These are phyloP conservation scores for Begonia peltatifolia DNA, from an alignment of 306 rosid species.

Conservation along the genomic window DNA sequence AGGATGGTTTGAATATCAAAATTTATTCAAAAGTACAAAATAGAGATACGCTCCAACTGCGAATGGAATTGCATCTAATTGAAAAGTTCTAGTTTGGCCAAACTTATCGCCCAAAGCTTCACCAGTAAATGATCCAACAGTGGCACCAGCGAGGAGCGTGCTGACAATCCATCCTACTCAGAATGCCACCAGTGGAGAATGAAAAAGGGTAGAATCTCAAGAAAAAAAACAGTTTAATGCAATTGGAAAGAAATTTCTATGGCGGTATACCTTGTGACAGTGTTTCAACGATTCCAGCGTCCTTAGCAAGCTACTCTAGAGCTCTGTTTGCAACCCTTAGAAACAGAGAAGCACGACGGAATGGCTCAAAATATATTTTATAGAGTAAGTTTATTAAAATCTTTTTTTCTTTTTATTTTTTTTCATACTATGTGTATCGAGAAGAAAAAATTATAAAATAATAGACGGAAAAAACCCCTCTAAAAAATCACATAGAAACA, in stretches of 20 bases:
- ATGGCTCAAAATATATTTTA: no score
- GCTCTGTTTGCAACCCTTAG: slow-evolving; percentile 87
- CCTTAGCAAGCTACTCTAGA: slow-evolving; percentile 81
- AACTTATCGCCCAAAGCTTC: slow-evolving; percentile 90
- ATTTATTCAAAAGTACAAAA: slow-evolving; percentile 21
- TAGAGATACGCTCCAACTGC: slow-evolving; percentile 68
- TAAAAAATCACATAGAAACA: no score
- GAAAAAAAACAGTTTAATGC: no score
- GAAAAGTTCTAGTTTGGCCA: slow-evolving; percentile 76
- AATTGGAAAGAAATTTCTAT: no score
- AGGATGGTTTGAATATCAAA: slow-evolving; percentile 10
- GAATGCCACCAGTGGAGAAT: slow-evolving; percentile 10
- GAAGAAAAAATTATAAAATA: no score
- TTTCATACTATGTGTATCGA: no score
- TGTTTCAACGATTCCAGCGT: slow-evolving; percentile 71
- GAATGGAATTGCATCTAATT: slow-evolving; percentile 77
- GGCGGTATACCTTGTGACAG: slow-evolving; percentile 42
- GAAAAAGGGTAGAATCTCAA: slow-evolving; percentile 1
- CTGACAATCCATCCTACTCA: slow-evolving; percentile 88
- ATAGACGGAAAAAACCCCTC: no score
- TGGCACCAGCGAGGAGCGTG: slow-evolving; percentile 74
- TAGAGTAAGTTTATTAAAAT: no score
- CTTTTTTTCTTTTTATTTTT: no score
- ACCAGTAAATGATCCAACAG: slow-evolving; percentile 83
- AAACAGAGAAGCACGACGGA: slow-evolving; percentile 7